phyloP scores from a whole-genome alignment of 2,329 filamentous ascomycete species.

The Nemania serpens region DNA sequence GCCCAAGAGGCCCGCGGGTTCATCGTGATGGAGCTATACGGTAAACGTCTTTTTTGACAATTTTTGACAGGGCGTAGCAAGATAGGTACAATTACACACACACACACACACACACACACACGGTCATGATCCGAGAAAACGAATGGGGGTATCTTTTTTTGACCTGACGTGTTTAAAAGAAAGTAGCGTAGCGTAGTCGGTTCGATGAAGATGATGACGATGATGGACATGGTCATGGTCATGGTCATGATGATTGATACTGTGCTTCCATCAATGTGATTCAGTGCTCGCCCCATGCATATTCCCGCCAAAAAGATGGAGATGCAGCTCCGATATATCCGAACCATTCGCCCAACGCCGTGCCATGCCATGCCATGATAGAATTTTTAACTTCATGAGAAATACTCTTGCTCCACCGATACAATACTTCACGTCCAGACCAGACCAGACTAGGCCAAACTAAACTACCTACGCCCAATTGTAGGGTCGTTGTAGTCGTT shows the following conservation, averaged over 20 bases:
- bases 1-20: slow-evolving; percentile 32
- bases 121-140: no score
- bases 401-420: background rate
- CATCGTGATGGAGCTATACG: background rate
- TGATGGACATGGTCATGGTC: background rate
- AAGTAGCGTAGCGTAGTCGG: no score
- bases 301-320: background rate
- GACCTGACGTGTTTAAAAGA: no score
- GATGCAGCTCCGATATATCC: slow-evolving; percentile 17
- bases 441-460: background rate
- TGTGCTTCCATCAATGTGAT: background rate
- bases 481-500: background rate
- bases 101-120: no score
- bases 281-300: slow-evolving; percentile 2
- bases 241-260: no score
- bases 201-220: background rate
- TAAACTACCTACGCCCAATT: background rate
- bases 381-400: background rate
- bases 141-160: no score
- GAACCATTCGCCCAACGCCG: slow-evolving; percentile 32
- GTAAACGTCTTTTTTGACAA: no score
- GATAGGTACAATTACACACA: no score
- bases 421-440: background rate
- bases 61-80: no score
- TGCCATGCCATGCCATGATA: slow-evolving; percentile 33